A percentile compares a stretch with the other conserved stretches of the same genome.
Evolutionary conservation across 2,329 filamentous ascomycete genomes (phyloP).

Genomic region (Teratosphaeria viscida): DNA sequence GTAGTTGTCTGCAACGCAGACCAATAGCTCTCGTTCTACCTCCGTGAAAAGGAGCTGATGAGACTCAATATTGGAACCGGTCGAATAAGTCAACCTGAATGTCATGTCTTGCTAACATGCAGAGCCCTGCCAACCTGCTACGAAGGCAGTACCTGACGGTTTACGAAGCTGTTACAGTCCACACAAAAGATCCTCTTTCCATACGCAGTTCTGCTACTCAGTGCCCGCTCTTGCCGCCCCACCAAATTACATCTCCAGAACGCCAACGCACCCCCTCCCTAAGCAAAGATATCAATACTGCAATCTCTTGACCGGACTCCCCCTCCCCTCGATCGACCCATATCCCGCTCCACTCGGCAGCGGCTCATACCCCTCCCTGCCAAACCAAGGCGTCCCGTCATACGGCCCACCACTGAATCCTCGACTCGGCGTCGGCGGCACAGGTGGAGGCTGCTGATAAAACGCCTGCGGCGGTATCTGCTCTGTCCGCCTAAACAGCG

Average conservation of each 20-base stretch:
- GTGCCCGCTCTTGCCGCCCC: too few relatives aligned
- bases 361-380: conserved; percentile 20
- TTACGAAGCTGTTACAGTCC: too few relatives aligned
- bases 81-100: too few relatives aligned
- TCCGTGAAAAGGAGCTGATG: too few relatives aligned
- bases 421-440: conserved; percentile 25
- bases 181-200: too few relatives aligned
- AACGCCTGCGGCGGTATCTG: background rate
- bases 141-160: too few relatives aligned
- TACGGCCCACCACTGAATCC: conserved; percentile 21
- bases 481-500: conserved; percentile 1
- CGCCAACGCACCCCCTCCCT: background rate
- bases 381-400: conserved; percentile 22
- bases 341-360: conserved; percentile 18
- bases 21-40: too few relatives aligned
- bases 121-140: too few relatives aligned
- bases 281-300: conserved; percentile 7
- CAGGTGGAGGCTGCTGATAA: conserved; percentile 14
- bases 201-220: too few relatives aligned
- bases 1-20: too few relatives aligned
- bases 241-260: background rate
- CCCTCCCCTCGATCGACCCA: conserved; percentile 21
- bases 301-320: conserved; percentile 24
- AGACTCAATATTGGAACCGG: too few relatives aligned
- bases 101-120: too few relatives aligned